These are phyloP conservation scores for Serendipita vermifera DNA, from an alignment of 768 basidiomycete genomes.

Conservation along the genomic window DNA sequence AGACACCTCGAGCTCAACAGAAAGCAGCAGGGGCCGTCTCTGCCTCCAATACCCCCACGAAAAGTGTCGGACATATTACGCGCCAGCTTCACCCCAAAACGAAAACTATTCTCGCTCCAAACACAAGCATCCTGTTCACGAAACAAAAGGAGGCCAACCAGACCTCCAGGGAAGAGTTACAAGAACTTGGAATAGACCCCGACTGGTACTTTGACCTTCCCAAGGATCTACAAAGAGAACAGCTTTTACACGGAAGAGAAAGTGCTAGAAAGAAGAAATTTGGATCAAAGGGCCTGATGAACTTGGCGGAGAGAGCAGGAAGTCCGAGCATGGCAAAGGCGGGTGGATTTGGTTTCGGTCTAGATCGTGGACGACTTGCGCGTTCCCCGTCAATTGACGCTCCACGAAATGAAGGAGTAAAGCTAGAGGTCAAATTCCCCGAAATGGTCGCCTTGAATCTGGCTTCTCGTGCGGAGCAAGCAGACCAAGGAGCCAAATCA, in stretches of 20 bases:
- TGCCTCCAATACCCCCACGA: background rate
- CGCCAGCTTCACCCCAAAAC: conserved; percentile 48
- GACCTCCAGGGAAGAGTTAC: conserved; percentile 45
- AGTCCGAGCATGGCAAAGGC: conserved; percentile 12
- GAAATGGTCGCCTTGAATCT: conserved; percentile 16
- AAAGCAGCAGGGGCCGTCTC: background rate
- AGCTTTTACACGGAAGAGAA: conserved; percentile 33
- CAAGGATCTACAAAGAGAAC: conserved; percentile 55
- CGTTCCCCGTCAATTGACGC: conserved; percentile 9
- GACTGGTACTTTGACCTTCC: conserved; percentile 57
- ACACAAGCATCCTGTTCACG: conserved; percentile 28
- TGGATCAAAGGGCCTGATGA: too few relatives aligned
- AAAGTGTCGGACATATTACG: conserved; percentile 34
- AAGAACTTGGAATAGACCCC: conserved; percentile 56
- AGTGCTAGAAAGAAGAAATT: conserved; percentile 14
- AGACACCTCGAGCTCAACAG: background rate
- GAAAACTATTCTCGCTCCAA: conserved; percentile 28
- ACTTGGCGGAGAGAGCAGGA: conserved; percentile 11
- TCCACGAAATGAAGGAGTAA: conserved; percentile 27
- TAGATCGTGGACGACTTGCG: conserved; percentile 18
- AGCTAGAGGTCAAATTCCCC: conserved; percentile 20
- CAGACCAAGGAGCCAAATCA: conserved; percentile 34
- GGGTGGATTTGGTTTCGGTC: conserved; percentile 11
- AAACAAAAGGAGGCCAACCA: conserved; percentile 29
- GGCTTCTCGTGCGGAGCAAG: conserved; percentile 6